Percentiles rank a stretch among this genome's conserved stretches.
These are phyloP conservation scores for Gonapodya sp. DNA, from an alignment of 192 early-diverging fungal species.

Conservation along the genomic window DNA sequence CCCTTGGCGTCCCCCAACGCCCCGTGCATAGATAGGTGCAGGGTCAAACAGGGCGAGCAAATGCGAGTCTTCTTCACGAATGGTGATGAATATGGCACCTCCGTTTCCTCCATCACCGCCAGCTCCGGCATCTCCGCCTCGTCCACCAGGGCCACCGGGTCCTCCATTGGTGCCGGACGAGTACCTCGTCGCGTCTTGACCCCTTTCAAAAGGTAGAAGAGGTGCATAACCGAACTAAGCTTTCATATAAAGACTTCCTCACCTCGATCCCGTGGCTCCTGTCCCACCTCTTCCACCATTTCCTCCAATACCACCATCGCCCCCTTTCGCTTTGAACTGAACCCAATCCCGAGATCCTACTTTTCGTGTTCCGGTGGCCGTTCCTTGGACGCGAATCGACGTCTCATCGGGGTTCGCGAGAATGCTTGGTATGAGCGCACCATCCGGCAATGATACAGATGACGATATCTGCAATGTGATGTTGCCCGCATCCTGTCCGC, in stretches of 20 bases:
- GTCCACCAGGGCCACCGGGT: background rate
- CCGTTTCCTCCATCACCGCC: background rate
- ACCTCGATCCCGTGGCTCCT: background rate
- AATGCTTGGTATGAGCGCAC: background rate
- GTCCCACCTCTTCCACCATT: background rate
- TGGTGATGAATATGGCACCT: background rate
- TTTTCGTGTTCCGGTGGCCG: background rate
- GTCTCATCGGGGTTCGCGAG: background rate
- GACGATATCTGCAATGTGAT: background rate
- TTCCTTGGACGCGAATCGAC: background rate
- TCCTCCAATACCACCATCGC: background rate
- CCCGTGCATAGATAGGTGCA: background rate
- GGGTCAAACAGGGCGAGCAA: background rate
- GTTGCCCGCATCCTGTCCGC: background rate
- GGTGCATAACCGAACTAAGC: background rate
- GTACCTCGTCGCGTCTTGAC: background rate
- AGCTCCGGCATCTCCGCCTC: background rate
- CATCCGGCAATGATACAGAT: background rate
- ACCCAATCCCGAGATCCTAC: background rate
- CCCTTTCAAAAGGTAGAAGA: background rate
- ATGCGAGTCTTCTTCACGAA: background rate
- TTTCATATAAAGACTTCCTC: background rate
- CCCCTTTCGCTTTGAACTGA: background rate
- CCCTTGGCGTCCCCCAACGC: background rate
- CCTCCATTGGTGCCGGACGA: background rate